These are phyloP conservation scores for Arabidopsis thaliana DNA, from an alignment of 345 rosid genomes.

Conservation along the genomic window DNA sequence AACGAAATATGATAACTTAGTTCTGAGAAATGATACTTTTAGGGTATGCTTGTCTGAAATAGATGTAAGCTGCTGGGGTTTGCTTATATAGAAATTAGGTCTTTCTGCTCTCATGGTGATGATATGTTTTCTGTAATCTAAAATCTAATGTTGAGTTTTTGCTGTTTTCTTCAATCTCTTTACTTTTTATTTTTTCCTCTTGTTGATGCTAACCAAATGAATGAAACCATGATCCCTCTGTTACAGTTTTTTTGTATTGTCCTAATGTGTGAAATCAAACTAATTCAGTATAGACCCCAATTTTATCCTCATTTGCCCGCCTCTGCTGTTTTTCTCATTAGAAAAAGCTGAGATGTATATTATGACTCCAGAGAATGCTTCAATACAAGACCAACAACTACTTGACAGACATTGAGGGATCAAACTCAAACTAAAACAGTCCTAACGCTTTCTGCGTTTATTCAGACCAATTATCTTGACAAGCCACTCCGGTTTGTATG, in stretches of 20 bases:
- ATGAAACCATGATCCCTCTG: neutral
- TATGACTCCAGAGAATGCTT: neutral
- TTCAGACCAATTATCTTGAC: neutral
- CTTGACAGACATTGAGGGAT: conserved; percentile 1
- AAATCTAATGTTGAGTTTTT: neutral
- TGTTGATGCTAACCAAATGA: neutral
- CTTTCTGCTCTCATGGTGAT: conserved; percentile 19
- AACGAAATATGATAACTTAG: conserved; percentile 1
- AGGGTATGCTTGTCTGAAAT: conserved; percentile 18
- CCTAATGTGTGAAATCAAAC: neutral
- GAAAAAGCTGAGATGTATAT: neutral
- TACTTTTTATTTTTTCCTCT: neutral
- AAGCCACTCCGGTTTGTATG: conserved; percentile 30
- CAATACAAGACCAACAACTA: neutral
- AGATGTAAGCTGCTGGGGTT: conserved; percentile 21
- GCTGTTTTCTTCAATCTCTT: neutral
- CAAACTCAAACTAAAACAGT: neutral
- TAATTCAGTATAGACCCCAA: neutral
- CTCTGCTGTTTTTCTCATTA: neutral
- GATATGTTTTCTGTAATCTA: conserved; percentile 1
- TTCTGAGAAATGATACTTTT: conserved; percentile 14
- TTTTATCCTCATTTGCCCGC: neutral
- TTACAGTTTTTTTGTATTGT: neutral
- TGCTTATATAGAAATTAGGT: conserved; percentile 25
- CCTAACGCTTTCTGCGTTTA: neutral